Percentiles rank a stretch among this genome's conserved stretches.
Conservation (phyloP, 345 rosid species). For the Camelina hispida region DNA sequence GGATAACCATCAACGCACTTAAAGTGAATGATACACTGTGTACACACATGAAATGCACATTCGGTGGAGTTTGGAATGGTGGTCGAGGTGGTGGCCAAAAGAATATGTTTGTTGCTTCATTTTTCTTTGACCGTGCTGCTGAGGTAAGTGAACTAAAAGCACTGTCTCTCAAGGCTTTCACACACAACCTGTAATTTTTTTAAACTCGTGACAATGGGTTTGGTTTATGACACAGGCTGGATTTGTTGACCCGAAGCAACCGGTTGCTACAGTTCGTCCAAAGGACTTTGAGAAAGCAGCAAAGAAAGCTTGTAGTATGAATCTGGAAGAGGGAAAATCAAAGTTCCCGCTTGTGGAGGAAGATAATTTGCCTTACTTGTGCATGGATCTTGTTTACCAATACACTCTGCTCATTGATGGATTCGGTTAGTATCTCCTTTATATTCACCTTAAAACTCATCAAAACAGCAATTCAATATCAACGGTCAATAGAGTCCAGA, state of each 20-base stretch:
- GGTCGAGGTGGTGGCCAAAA: slow-evolving; percentile 99
- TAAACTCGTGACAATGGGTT: background rate
- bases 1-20: slow-evolving; percentile 72
- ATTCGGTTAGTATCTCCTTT: slow-evolving; percentile 61
- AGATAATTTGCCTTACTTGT: slow-evolving; percentile 67
- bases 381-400: slow-evolving; percentile 96
- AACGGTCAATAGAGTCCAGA: background rate
- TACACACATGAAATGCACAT: slow-evolving; percentile 89
- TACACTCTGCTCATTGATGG: slow-evolving; percentile 82
- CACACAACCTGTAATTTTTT: background rate
- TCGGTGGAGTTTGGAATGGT: slow-evolving; percentile 97
- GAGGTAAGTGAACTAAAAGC: slow-evolving; percentile 60
- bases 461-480: background rate
- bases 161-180: background rate
- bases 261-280: slow-evolving; percentile 82
- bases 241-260: slow-evolving; percentile 61
- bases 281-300: slow-evolving; percentile 78
- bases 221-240: slow-evolving; percentile 61
- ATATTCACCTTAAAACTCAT: background rate
- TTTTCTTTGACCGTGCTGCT: slow-evolving; percentile 97
- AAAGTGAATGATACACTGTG: slow-evolving; percentile 83
- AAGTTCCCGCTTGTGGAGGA: slow-evolving; percentile 57
- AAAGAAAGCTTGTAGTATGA: slow-evolving; percentile 82
- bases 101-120: slow-evolving; percentile 89
- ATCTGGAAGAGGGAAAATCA: slow-evolving; percentile 64